Conservation (phyloP, 257 asterid species). For the Misopates orontium region DNA sequence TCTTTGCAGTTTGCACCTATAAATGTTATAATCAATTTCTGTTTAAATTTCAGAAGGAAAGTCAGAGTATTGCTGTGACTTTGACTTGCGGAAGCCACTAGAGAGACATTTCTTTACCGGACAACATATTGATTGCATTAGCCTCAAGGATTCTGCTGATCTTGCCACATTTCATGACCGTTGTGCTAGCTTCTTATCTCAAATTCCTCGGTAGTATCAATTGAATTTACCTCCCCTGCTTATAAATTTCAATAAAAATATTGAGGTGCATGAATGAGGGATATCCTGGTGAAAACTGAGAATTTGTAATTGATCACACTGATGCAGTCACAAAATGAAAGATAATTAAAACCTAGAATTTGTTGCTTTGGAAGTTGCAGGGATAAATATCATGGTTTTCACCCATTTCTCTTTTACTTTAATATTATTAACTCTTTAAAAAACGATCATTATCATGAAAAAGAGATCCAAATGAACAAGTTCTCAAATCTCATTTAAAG, state of each 20-base stretch:
- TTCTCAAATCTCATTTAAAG: too few relatives aligned
- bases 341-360: too few relatives aligned
- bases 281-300: background rate
- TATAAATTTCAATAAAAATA: too few relatives aligned
- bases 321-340: too few relatives aligned
- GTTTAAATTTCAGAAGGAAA: conserved; percentile 76
- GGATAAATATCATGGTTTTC: too few relatives aligned
- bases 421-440: too few relatives aligned
- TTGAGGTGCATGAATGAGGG: background rate
- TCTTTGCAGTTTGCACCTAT: conserved; percentile 8
- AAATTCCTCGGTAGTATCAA: conserved; percentile 52
- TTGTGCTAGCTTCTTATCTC: conserved; percentile 78
- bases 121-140: conserved; percentile 61
- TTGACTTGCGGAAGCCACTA: conserved; percentile 89
- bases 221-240: too few relatives aligned
- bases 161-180: conserved; percentile 58
- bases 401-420: too few relatives aligned
- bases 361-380: too few relatives aligned
- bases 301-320: background rate
- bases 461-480: too few relatives aligned
- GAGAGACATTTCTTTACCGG: conserved; percentile 76
- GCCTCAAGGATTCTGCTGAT: conserved; percentile 66
- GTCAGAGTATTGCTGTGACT: conserved; percentile 76
- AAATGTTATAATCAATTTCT: conserved; percentile 18
- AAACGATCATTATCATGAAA: too few relatives aligned